Percentiles rank a stretch among this genome's conserved stretches.
These are phyloP conservation scores for Antrodiella citrinella DNA, from an alignment of 768 basidiomycete genomes.

Conservation along the genomic window DNA sequence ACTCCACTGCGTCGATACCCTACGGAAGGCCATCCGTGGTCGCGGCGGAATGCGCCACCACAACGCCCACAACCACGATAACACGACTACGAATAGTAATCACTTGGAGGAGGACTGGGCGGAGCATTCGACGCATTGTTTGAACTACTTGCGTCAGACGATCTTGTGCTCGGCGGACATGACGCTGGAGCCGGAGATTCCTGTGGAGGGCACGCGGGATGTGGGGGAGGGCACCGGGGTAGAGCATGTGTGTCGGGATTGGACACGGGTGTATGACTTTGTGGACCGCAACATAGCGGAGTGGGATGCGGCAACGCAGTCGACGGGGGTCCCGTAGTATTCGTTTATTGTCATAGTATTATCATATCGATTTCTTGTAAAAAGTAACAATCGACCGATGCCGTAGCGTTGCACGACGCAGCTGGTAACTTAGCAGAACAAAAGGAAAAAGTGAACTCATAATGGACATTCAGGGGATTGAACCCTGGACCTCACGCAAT, in stretches of 20 bases:
- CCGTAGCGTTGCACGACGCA: no score
- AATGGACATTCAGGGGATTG: conserved; percentile 24
- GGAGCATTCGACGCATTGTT: conserved; percentile 24
- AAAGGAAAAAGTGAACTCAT: no score
- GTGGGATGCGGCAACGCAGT: no score
- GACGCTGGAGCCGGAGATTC: conserved; percentile 23
- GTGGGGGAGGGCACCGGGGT: conserved; percentile 20
- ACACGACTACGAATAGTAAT: background rate
- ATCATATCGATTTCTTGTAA: no score
- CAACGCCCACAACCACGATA: no score
- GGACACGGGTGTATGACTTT: conserved; percentile 20
- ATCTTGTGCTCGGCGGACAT: conserved; percentile 25
- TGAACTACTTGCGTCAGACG: conserved; percentile 25
- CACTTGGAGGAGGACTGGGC: conserved; percentile 1
- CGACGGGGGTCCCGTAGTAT: no score
- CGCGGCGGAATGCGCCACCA: background rate
- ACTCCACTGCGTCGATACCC: conserved; percentile 25
- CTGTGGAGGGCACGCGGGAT: conserved; percentile 9
- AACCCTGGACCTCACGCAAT: conserved; percentile 26
- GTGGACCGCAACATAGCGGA: conserved; percentile 15
- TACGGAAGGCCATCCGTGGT: conserved; percentile 19
- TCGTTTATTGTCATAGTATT: no score
- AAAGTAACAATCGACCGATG: no score
- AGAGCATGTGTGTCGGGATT: conserved; percentile 23
- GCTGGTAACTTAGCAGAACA: no score